A percentile compares a stretch with the other conserved stretches of the same genome.
These are phyloP conservation scores for Mortierella sp. DNA, from an alignment of 371 early-diverging fungal species.

Conservation along the genomic window DNA sequence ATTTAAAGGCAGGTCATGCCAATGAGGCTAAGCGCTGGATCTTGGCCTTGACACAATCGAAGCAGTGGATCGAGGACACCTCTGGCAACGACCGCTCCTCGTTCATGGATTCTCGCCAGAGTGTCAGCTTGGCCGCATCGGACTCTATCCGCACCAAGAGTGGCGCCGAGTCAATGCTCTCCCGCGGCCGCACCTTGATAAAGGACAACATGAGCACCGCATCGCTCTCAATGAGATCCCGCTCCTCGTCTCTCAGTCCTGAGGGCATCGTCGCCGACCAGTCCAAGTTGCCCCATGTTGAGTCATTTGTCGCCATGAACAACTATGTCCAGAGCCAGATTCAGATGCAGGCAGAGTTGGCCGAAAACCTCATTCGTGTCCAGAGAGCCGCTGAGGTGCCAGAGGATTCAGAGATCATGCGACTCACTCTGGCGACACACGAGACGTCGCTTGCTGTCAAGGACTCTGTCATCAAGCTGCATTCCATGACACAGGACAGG, in stretches of 20 bases:
- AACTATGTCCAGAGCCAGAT: slow-evolving; percentile 54
- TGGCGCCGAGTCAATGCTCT: slow-evolving; percentile 1
- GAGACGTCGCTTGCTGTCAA: slow-evolving; percentile 48
- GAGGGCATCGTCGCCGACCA: slow-evolving; percentile 19
- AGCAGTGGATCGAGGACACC: slow-evolving; percentile 68
- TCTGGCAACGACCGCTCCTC: slow-evolving; percentile 40
- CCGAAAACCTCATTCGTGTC: slow-evolving; percentile 40
- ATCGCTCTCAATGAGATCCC: slow-evolving; percentile 35
- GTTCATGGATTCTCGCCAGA: slow-evolving; percentile 42
- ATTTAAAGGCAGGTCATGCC: slow-evolving; percentile 72
- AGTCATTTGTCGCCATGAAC: slow-evolving; percentile 55
- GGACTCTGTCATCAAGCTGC: slow-evolving; percentile 57
- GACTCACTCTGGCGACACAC: slow-evolving; percentile 29
- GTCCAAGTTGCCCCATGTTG: slow-evolving; percentile 31
- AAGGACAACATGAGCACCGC: slow-evolving; percentile 15
- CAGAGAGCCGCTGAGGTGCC: slow-evolving; percentile 47
- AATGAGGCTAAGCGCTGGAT: slow-evolving; percentile 86
- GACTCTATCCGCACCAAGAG: slow-evolving; percentile 23
- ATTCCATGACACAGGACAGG: slow-evolving; percentile 61
- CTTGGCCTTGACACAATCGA: slow-evolving; percentile 78
- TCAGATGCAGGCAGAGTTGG: slow-evolving; percentile 49
- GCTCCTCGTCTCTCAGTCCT: slow-evolving; percentile 41
- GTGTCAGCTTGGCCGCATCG: slow-evolving; percentile 12
- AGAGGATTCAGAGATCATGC: slow-evolving; percentile 53
- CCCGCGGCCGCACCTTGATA: slow-evolving; percentile 32